Evolutionary conservation across 1,284 basidiomycete genomes (phyloP), one percentile per base, ranked within the genome.

Genomic region (Ustilago shanxiensis): DNA sequence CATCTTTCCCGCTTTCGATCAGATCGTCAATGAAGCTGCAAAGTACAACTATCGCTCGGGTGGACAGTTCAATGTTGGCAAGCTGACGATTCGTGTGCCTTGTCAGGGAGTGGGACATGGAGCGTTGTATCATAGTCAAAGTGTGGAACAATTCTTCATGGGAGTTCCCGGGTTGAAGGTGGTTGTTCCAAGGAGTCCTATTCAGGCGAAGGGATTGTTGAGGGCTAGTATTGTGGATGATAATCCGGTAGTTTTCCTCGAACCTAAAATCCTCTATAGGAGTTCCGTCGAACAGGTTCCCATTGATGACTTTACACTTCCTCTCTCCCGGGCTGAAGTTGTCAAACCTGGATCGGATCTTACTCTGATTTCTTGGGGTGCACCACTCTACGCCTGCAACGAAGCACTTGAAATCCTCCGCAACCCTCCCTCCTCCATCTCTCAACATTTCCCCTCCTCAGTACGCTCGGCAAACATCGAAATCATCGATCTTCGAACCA

Each of bases 21-120:
- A 96, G 92, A 89, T 98, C 37, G 94, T 98, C 53, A 98, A 97
- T 81, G 95, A 98, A 87, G 95, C 95, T 1, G 95, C 95, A 44
- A 98, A 98, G 87, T 92, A 93, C 80, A 90, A 93, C 52, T 98
- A 95, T 85, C 92, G 95, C 16, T 94, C 93, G 14, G 94, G 93
- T 20, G 94, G 94, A 0, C 89, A 90, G 60, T 96, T 91, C 87
- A 90, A 92, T 66, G 93, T 92, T 6, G 95, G 95, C 11, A 91
- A 91, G 1, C 88, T 98, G 47, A 98, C 95, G 0, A 90, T 98
- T 58, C 91, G 95, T 10, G 92, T 93, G 14, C 83, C 63, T 4
- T 75, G 74, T 55, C 70, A 75, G 53, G 66, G 72, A 0, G 77
- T 79, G 1, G 83, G 79, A 2, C 79, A 77, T 60, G 80, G 95